Conservation (phyloP, 2,329 filamentous ascomycete genomes). For the Xylariaceae sp. region DNA sequence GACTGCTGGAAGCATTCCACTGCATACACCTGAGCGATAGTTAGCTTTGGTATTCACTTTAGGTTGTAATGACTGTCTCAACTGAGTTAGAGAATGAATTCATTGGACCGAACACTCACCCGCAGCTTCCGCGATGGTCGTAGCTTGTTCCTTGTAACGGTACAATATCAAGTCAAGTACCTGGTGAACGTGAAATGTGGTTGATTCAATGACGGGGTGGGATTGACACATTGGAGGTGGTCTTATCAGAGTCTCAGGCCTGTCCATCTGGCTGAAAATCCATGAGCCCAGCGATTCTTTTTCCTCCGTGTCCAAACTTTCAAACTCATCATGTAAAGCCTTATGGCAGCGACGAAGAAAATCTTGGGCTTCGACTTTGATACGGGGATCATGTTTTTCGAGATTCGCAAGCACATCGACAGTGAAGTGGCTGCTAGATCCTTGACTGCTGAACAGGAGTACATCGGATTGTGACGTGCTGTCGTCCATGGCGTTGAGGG, state of each 20-base stretch:
- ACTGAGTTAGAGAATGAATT: too few relatives aligned
- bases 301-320: slow-evolving; percentile 2
- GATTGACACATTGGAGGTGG: slow-evolving; percentile 3
- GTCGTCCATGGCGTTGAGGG: neutral
- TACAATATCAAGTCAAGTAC: slow-evolving; percentile 6
- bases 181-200: slow-evolving; percentile 4
- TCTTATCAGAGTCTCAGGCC: slow-evolving; percentile 2
- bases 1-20: slow-evolving; percentile 6
- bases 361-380: neutral
- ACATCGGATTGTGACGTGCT: slow-evolving; percentile 2
- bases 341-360: slow-evolving; percentile 5
- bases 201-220: slow-evolving; percentile 6
- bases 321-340: slow-evolving; percentile 5
- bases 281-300: slow-evolving; percentile 1
- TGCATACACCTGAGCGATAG: slow-evolving; percentile 5
- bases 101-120: too few relatives aligned
- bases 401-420: slow-evolving; percentile 2
- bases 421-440: slow-evolving; percentile 4
- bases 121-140: too few relatives aligned
- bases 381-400: slow-evolving; percentile 1
- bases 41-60: neutral
- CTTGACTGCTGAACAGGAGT: slow-evolving; percentile 7
- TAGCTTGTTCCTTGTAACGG: too few relatives aligned
- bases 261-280: slow-evolving; percentile 1
- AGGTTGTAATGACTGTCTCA: neutral